Base-by-base conservation (phyloP, 495 filamentous ascomycete genomes). In the Neurospora sp. region DNA sequence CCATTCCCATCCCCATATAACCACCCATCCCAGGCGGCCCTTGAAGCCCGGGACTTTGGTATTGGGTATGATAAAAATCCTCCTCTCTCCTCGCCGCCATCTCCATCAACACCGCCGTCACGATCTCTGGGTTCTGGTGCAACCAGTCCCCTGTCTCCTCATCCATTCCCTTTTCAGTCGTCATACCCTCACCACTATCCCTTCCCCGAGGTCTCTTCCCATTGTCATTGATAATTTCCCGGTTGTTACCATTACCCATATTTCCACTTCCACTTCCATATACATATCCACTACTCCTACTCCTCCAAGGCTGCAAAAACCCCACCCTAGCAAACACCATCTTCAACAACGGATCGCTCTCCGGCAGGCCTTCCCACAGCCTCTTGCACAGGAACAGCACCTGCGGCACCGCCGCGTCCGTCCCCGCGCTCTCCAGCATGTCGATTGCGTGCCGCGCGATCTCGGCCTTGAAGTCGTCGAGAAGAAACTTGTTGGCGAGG, bases 301-400 rank as follows among this genome's bases (percentile, higher is more conserved):
- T 16, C 16, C 79, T 74, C 80, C 80, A 84, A 8, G 83, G 81
- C 73, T 82, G 79, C 8, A 86, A 73, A 72, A 85, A 85, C 0
- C 82, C 84, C 2, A 84, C 81, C 35, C 83, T 75, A 8, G 83
- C 82, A 75, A 84, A 84, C 16, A 85, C 75, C 81, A 84, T 84
- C 70, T 80, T 81, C 22, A 85, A 76, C 16, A 86, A 74, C 0
- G 74, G 69, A 70, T 86, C 83, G 20, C 73, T 74, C 70, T 82
- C 76, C 38, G 80, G 78, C 7, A 86, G 74, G 12, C 82, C 83
- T 59, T 79, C 74, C 75, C 82, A 80, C 14, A 86, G 75, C 71
- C 78, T 80, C 20, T 72, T 78, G 76, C 83, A 85, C 14, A 82
- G 76, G 40, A 73, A 74, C 3, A 86, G 76, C 1, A 86, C 80